Percentiles rank a stretch among this genome's conserved stretches.
These are phyloP conservation scores for Globisporangium recalcitrans DNA, from an alignment of 352 stramenopile genomes.

Conservation along the genomic window DNA sequence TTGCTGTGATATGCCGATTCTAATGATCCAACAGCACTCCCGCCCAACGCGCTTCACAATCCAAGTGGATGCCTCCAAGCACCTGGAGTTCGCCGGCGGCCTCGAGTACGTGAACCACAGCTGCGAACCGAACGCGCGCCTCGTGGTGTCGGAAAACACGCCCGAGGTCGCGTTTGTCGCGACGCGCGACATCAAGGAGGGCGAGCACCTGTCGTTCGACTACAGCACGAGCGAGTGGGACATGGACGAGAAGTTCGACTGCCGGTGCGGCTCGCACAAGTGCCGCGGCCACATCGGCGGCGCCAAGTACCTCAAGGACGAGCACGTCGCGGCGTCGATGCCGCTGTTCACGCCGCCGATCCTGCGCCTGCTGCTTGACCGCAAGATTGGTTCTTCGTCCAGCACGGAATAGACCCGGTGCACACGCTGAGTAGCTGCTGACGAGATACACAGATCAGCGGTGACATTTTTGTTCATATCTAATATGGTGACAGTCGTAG, in stretches of 20 bases:
- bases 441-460: not conserved
- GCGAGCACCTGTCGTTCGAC: conserved; percentile 81
- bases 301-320: conserved; percentile 74
- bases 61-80: conserved; percentile 67
- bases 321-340: conserved; percentile 41
- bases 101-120: conserved; percentile 88
- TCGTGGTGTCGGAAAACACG: conserved; percentile 73
- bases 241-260: conserved; percentile 90
- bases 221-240: conserved; percentile 90
- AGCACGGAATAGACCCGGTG: conserved; percentile 1
- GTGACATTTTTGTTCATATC: conserved; percentile 16
- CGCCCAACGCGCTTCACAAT: conserved; percentile 81
- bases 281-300: conserved; percentile 71
- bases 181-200: conserved; percentile 62
- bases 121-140: conserved; percentile 78
- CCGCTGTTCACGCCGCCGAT: conserved; percentile 72
- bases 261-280: conserved; percentile 56
- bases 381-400: conserved; percentile 30
- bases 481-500: conserved; percentile 8
- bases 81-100: conserved; percentile 78
- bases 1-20: not conserved
- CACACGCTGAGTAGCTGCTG: not conserved
- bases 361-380: conserved; percentile 53
- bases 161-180: conserved; percentile 73
- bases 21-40: conserved; percentile 24